Evolutionary conservation across 2,329 filamentous ascomycete species (phyloP).

Genomic region (Aspergillus pseudoterreus): DNA sequence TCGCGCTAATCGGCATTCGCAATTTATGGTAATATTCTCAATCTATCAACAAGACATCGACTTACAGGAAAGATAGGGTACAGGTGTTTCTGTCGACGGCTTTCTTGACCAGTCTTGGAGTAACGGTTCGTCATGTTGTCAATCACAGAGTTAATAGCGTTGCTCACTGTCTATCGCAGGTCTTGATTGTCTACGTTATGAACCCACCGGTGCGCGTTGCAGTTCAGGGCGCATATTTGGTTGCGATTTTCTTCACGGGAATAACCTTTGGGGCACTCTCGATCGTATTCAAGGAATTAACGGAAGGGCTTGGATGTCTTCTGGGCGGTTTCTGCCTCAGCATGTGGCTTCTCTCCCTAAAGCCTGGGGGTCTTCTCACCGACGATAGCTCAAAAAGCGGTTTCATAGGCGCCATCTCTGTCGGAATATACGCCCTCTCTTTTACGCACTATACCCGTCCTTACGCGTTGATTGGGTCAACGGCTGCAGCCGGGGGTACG

Average conservation of each 20-base stretch:
- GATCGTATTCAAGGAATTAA: conserved; percentile 77
- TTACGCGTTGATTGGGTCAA: conserved; percentile 71
- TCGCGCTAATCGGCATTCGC: conserved; percentile 77
- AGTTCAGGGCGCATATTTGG: conserved; percentile 81
- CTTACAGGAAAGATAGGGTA: conserved; percentile 42
- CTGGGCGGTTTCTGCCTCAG: conserved; percentile 79
- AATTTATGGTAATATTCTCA: conserved; percentile 55
- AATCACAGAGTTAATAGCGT: background rate
- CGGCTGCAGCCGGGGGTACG: conserved; percentile 79
- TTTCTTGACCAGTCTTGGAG: conserved; percentile 67
- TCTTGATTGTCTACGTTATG: conserved; percentile 88
- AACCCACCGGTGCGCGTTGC: conserved; percentile 68
- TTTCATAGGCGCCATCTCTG: conserved; percentile 70
- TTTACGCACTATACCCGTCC: conserved; percentile 74
- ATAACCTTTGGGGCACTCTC: conserved; percentile 69
- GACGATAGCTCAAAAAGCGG: conserved; percentile 62
- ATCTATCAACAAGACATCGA: background rate
- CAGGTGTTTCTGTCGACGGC: conserved; percentile 78
- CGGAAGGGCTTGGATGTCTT: conserved; percentile 79
- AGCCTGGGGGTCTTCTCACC: conserved; percentile 69
- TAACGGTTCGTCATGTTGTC: conserved; percentile 50
- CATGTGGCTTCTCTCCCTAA: conserved; percentile 86
- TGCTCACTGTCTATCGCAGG: conserved; percentile 22
- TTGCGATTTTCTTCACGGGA: conserved; percentile 71
- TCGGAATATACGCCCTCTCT: conserved; percentile 67